These are phyloP conservation scores for Termitomyces eurrhizus DNA, from an alignment of 768 basidiomycete species.

Conservation along the genomic window DNA sequence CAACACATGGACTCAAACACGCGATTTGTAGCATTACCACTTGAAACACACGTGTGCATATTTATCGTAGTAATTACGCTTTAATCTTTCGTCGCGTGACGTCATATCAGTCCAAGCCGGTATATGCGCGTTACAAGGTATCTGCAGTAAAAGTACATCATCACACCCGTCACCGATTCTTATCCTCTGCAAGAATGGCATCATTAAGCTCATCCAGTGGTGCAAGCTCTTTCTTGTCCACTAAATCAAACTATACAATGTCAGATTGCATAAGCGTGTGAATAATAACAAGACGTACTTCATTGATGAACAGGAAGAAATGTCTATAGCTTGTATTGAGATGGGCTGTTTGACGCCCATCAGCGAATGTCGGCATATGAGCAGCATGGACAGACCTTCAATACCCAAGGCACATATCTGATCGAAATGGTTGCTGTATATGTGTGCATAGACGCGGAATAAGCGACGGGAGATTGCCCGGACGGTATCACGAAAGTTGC, in stretches of 20 bases:
- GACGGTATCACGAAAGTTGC: slow-evolving; percentile 85
- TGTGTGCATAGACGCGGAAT: slow-evolving; percentile 96
- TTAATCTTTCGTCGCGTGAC: background rate
- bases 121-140: slow-evolving; percentile 1
- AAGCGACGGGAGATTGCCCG: slow-evolving; percentile 88
- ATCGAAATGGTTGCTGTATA: slow-evolving; percentile 99
- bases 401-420: slow-evolving; percentile 98
- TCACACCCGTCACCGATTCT: slow-evolving; percentile 27
- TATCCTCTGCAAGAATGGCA: slow-evolving; percentile 66
- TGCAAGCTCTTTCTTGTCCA: slow-evolving; percentile 96
- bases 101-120: background rate
- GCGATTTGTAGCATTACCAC: slow-evolving; percentile 1
- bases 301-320: slow-evolving; percentile 95
- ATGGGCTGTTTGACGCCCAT: slow-evolving; percentile 58
- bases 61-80: background rate
- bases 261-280: background rate
- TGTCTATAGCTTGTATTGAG: slow-evolving; percentile 98
- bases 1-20: slow-evolving; percentile 4
- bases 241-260: slow-evolving; percentile 69
- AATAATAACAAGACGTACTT: slow-evolving; percentile 47
- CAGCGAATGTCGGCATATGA: background rate
- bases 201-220: slow-evolving; percentile 95
- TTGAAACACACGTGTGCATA: slow-evolving; percentile 1
- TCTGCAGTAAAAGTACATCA: slow-evolving; percentile 12
- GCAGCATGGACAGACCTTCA: slow-evolving; percentile 61